Base-by-base conservation (phyloP, 148 eudicot genomes). In the Spergularia marina region DNA sequence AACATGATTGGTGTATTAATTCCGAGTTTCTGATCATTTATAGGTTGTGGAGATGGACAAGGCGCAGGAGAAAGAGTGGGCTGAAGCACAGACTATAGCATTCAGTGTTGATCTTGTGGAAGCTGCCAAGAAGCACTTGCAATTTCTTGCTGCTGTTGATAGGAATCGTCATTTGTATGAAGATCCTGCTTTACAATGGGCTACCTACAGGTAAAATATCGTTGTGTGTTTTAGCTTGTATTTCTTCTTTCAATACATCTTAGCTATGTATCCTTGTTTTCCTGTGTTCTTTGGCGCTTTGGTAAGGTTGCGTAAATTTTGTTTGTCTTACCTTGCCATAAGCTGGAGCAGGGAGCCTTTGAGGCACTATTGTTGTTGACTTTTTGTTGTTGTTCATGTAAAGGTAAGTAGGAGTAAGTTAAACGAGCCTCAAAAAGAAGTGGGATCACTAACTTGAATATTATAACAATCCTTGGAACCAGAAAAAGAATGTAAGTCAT, bases 121-220 rank as follows among this genome's bases (percentile, higher is more conserved):
- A 40, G 91, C 91, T 25, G 99, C 99, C 23, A 87, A 87, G 73
- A 83, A 39, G 36, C 98, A 96, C 74, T 88, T 92, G 39, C 62
- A 83, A 65, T 92, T 95, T 81, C 92, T 92, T 40, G 96, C 92
- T 8, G 90, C 86, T 25, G 91, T 95, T 53, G 99, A 95, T 79
- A 79, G 91, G 62, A 89, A 91, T 71, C 92, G 97, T 11, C 80
- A 85, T 85, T 87, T 95, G 21, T 86, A 91, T 71, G 88, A 86
- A 18, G 90, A 83, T 58, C 92, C 80, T 58, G 91, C 85, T 65
- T 75, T 92, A 4, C 79, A 87, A 14, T 78, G 76, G 75, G 90
- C 99, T 75, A 95, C 92, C 68, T 84, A 87, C 74, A 88, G 97
- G 99, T 88, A 15, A 52, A 17, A 66, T n/a, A 16, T 53, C 41